These are phyloP conservation scores for Galeopsis tetrahit DNA, from an alignment of 257 asterid species.

Conservation along the genomic window DNA sequence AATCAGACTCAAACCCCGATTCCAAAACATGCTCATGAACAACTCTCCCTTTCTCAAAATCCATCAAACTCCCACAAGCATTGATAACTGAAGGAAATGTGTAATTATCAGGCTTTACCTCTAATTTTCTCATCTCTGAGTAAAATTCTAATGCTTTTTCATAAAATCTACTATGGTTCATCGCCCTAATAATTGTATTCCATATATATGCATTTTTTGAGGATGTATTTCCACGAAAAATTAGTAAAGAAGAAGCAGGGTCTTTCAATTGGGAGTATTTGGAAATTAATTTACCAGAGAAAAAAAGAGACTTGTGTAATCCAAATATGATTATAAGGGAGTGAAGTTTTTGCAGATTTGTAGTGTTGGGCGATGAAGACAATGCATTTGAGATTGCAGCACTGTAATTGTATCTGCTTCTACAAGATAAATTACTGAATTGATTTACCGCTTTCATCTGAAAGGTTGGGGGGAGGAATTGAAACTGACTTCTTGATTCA, in stretches of 20 bases:
- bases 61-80: slow-evolving; percentile 65
- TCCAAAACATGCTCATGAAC: slow-evolving; percentile 56
- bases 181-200: slow-evolving; percentile 78
- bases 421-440: slow-evolving; percentile 7
- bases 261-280: slow-evolving; percentile 68
- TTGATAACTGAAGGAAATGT: slow-evolving; percentile 83
- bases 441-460: slow-evolving; percentile 35
- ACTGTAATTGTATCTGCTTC: slow-evolving; percentile 35
- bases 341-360: slow-evolving; percentile 58
- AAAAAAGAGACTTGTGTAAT: slow-evolving; percentile 47
- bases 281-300: slow-evolving; percentile 68
- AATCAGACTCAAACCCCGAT: slow-evolving; percentile 64
- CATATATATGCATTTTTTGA: slow-evolving; percentile 48
- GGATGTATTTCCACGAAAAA: slow-evolving; percentile 46
- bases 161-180: slow-evolving; percentile 62
- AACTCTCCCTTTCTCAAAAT: slow-evolving; percentile 50
- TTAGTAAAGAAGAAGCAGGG: slow-evolving; percentile 48
- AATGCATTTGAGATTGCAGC: slow-evolving; percentile 60
- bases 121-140: slow-evolving; percentile 53
- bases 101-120: slow-evolving; percentile 58
- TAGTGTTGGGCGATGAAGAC: slow-evolving; percentile 43
- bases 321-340: slow-evolving; percentile 57
- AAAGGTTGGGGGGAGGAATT: not conserved
- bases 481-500: not conserved
- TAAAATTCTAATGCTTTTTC: slow-evolving; percentile 63